These are phyloP conservation scores for Cucurbita pepo DNA, from an alignment of 306 rosid species.

Conservation along the genomic window DNA sequence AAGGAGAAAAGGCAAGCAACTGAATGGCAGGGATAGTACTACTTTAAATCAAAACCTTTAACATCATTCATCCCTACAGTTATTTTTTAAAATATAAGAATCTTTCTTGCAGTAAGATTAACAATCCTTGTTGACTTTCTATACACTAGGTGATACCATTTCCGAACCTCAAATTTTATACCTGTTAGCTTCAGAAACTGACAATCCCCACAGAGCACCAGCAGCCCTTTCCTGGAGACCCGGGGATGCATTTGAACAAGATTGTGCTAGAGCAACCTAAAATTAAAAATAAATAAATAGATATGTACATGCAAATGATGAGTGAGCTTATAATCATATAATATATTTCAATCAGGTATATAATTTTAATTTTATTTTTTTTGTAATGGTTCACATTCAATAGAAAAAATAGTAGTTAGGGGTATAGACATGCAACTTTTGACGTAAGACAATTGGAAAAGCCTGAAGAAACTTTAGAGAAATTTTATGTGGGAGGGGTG, in stretches of 20 bases:
- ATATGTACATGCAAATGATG: background rate
- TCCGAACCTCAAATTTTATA: slow-evolving; percentile 9
- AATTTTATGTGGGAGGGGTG: too few relatives aligned
- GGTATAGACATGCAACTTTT: background rate
- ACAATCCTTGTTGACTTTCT: background rate
- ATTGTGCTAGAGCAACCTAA: slow-evolving; percentile 95
- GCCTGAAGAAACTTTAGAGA: background rate
- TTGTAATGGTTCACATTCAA: background rate
- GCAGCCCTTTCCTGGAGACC: slow-evolving; percentile 99
- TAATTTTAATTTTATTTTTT: background rate
- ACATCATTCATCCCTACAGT: background rate
- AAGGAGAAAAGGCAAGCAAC: background rate
- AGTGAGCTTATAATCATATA: background rate
- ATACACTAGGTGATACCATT: background rate
- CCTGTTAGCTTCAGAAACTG: slow-evolving; percentile 99
- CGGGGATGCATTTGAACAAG: slow-evolving; percentile 92
- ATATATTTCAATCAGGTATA: background rate
- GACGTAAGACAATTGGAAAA: background rate
- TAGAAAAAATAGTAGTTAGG: background rate
- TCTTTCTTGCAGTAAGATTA: background rate
- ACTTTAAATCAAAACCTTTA: background rate
- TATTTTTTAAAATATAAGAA: background rate
- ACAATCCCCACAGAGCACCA: slow-evolving; percentile 99
- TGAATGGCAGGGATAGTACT: background rate
- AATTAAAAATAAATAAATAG: background rate